Conservation (phyloP, 768 basidiomycete species). For the Boletellus emodensis region DNA sequence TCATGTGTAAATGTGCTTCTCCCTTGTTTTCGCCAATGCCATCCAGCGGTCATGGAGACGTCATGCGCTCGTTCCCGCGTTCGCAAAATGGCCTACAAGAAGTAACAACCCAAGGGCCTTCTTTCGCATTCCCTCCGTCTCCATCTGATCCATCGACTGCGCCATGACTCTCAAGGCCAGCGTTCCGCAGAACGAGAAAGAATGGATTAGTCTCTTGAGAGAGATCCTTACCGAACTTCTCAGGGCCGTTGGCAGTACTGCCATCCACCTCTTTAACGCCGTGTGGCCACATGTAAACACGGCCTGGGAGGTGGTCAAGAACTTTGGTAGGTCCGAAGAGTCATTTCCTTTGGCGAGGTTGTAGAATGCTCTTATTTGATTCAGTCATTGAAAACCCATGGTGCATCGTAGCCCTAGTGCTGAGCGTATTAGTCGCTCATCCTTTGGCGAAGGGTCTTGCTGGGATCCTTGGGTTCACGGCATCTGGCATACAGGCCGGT, state of each 20-base stretch:
- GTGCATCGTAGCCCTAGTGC: background rate
- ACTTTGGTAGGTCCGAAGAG: slow-evolving; percentile 2
- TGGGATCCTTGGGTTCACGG: background rate
- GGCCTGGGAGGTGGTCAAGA: background rate
- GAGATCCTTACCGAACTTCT: background rate
- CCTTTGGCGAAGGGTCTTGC: background rate
- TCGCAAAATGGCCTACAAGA: background rate
- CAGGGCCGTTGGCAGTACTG: accelerated
- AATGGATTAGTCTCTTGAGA: background rate
- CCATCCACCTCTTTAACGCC: accelerated
- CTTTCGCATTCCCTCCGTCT: background rate
- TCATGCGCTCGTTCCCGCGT: background rate
- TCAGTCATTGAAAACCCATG: background rate
- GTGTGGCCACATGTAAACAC: background rate
- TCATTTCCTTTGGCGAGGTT: background rate
- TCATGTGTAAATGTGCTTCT: too few species aligned
- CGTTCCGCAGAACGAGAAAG: background rate
- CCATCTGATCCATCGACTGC: background rate
- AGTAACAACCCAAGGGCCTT: background rate
- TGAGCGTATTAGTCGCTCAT: background rate
- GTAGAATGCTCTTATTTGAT: background rate
- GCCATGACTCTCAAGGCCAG: background rate
- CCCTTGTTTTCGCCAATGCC: background rate
- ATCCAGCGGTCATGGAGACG: background rate
- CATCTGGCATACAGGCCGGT: background rate